Evolutionary conservation across 2,329 filamentous ascomycete genomes (phyloP).

Genomic region (Ophiocordyceps sinensis): DNA sequence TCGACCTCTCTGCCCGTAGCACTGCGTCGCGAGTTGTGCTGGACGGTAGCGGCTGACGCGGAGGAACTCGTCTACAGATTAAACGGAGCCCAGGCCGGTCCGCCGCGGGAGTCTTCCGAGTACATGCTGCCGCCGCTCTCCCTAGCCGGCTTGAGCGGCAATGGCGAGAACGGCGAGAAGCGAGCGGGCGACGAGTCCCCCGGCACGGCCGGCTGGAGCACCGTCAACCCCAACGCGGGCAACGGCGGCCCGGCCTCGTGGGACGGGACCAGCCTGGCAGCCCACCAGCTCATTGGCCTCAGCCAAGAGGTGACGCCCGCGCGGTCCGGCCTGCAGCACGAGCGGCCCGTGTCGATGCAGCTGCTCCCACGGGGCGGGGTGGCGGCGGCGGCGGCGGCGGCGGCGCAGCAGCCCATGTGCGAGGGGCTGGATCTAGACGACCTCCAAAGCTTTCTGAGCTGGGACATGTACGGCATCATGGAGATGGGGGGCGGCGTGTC

Average conservation of each 20-base stretch:
- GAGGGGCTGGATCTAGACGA: slow-evolving; percentile 22
- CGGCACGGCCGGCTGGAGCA: slow-evolving; percentile 8
- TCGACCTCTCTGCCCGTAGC: no score
- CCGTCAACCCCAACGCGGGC: slow-evolving; percentile 7
- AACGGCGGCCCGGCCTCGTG: slow-evolving; percentile 7
- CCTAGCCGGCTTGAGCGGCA: slow-evolving; percentile 8
- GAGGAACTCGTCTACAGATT: slow-evolving; percentile 1
- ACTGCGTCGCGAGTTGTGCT: no score
- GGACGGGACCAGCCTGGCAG: slow-evolving; percentile 12
- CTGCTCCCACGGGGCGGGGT: background rate
- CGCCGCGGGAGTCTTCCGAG: slow-evolving; percentile 4
- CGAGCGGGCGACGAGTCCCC: slow-evolving; percentile 3
- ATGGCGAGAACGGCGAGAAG: background rate
- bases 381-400: slow-evolving; percentile 6
- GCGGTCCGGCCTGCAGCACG: slow-evolving; percentile 20
- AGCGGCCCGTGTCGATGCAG: slow-evolving; percentile 17
- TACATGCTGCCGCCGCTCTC: slow-evolving; percentile 9
- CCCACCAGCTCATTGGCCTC: slow-evolving; percentile 12
- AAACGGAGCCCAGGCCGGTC: background rate
- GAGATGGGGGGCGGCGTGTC: slow-evolving; percentile 22
- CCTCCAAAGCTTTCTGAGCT: slow-evolving; percentile 22
- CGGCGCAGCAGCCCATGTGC: slow-evolving; percentile 14
- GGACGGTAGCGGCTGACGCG: no score
- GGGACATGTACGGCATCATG: slow-evolving; percentile 27
- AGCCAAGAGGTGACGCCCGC: slow-evolving; percentile 9